Percentiles rank a stretch among this genome's conserved stretches.
Evolutionary conservation across 768 basidiomycete genomes (phyloP).

Genomic region (Suillus occidentalis): DNA sequence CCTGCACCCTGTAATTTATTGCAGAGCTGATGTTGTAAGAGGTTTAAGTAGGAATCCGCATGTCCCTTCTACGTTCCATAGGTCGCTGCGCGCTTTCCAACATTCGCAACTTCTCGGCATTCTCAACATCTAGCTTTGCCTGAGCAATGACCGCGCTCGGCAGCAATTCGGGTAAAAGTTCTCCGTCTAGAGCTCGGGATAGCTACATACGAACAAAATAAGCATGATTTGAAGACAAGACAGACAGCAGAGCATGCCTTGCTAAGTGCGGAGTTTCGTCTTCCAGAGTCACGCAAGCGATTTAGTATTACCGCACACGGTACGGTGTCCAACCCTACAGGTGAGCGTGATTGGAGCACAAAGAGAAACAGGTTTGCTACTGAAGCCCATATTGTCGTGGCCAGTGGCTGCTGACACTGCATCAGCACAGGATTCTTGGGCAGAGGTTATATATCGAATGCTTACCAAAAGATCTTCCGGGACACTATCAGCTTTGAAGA

Average conservation of each 20-base stretch:
- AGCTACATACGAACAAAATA: slow-evolving; percentile 39
- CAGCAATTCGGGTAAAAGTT: slow-evolving; percentile 47
- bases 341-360: slow-evolving; percentile 52
- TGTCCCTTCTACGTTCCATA: slow-evolving; percentile 22
- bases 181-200: slow-evolving; percentile 50
- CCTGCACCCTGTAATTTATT: background rate
- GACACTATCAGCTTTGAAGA: slow-evolving; percentile 49
- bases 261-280: slow-evolving; percentile 46
- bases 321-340: slow-evolving; percentile 54
- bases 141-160: slow-evolving; percentile 54
- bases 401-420: slow-evolving; percentile 44
- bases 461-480: slow-evolving; percentile 34
- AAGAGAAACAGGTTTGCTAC: slow-evolving; percentile 68
- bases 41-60: slow-evolving; percentile 12
- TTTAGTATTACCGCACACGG: slow-evolving; percentile 50
- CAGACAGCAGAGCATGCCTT: slow-evolving; percentile 43
- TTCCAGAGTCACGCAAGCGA: slow-evolving; percentile 45
- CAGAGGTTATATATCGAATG: background rate
- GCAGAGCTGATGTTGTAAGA: background rate
- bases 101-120: slow-evolving; percentile 67
- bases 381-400: slow-evolving; percentile 56
- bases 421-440: slow-evolving; percentile 1
- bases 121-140: slow-evolving; percentile 60
- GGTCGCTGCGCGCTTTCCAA: slow-evolving; percentile 41
- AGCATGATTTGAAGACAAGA: background rate